These are phyloP conservation scores for Fusarium humuli DNA, from an alignment of 2,329 filamentous ascomycete species.

Conservation along the genomic window DNA sequence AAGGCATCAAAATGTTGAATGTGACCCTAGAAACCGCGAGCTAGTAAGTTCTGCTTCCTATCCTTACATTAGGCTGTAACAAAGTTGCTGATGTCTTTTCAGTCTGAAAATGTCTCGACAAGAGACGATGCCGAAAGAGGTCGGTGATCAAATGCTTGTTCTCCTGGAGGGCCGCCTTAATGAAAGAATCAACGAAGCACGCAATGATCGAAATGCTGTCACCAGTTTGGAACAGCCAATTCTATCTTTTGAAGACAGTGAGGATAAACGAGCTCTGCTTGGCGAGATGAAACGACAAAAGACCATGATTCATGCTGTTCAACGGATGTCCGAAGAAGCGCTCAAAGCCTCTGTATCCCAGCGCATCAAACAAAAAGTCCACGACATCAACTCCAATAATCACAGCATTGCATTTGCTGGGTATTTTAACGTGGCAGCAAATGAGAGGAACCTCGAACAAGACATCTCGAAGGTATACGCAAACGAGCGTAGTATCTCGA, in stretches of 20 bases:
- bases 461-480: neutral
- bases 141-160: fast-evolving
- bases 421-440: too few relatives aligned
- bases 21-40: neutral
- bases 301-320: neutral
- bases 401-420: neutral
- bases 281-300: neutral
- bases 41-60: neutral
- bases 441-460: fast-evolving
- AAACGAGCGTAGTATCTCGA: fast-evolving
- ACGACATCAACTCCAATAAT: fast-evolving
- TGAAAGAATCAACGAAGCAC: fast-evolving
- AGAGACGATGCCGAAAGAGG: too few relatives aligned
- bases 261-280: neutral
- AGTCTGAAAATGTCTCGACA: neutral
- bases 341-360: neutral
- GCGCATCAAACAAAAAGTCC: neutral
- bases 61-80: too few relatives aligned
- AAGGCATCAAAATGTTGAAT: neutral
- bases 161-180: fast-evolving
- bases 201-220: fast-evolving
- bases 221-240: too few relatives aligned
- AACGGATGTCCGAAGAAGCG: neutral
- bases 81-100: neutral
- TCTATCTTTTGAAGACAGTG: too few relatives aligned